Base-by-base conservation (phyloP, 352 stramenopile species). In the Phytopythium oedochilum region DNA sequence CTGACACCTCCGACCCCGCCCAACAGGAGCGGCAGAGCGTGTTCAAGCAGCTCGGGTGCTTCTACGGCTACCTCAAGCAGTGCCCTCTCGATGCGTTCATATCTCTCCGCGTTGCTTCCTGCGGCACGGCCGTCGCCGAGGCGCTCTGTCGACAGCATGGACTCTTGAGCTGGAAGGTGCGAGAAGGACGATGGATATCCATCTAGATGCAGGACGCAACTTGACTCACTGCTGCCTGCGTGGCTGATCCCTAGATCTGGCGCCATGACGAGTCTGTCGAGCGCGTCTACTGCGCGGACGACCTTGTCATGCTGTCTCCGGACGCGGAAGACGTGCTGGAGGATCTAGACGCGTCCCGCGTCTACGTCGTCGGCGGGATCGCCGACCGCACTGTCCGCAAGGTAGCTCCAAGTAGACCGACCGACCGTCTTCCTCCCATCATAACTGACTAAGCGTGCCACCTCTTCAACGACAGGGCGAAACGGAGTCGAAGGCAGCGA, bases 311-410 rank as follows among this genome's bases (percentile, higher is more conserved):
- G 48, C 55, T 97, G 18, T 94, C 84, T 1, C 87, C 88, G 5
- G 88, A 97, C 53, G 83, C 85, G n/a, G 58, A 76, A 0, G 73
- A 89, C 22, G 66, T 89, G 6, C 71, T 97, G 0, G 39, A 64
- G 2, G 42, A 63, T 5, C 34, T 97, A 6, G 66, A 92, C 52
- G 60, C 67, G 20, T 35, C 50, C 17, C 62, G 46, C 9, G 70
- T 90, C 10, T 95, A 96, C 60, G 71, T 95, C 38, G 62, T 96
- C 38, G 85, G 85, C 26, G 87, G 82, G 25, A 93, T 96, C 51
- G 80, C 92, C 26, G 87, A 96, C 42, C 82, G 86, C 22, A 89
- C 87, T 3, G 83, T 92, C 40, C 82, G 82, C 44, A 93, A 91
- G 74, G 77, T 73, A n/a, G n/a, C n/a, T n/a, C n/a, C n/a, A n/a